Conservation (phyloP, 805 yeast genomes). For the Metschnikowia amazonensis region DNA sequence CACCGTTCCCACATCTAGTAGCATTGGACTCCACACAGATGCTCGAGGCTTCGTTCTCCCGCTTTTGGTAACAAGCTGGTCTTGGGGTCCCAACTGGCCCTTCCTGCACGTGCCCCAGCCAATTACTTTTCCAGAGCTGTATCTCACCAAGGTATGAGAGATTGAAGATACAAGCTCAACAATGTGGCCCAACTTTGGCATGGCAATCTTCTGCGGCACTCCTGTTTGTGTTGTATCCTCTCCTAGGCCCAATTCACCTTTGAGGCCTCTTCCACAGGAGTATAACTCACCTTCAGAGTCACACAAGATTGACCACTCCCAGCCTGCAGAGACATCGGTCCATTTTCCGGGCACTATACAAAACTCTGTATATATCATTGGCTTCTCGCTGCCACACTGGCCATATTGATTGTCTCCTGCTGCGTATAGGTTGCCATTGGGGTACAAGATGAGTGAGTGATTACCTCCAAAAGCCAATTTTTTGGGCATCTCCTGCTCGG, state of each 20-base stretch:
- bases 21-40: slow-evolving; percentile 24
- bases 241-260: slow-evolving; percentile 71
- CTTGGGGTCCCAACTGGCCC: slow-evolving; percentile 45
- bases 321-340: slow-evolving; percentile 63
- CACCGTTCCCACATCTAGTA: slow-evolving; percentile 15
- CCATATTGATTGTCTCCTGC: slow-evolving; percentile 58
- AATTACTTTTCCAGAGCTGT: slow-evolving; percentile 41
- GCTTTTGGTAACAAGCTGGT: neutral
- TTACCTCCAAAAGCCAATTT: slow-evolving; percentile 79
- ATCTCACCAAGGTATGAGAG: slow-evolving; percentile 40
- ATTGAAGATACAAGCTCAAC: slow-evolving; percentile 36
- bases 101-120: slow-evolving; percentile 72
- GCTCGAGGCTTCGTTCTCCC: slow-evolving; percentile 15
- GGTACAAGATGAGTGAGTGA: slow-evolving; percentile 63
- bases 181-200: no score
- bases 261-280: slow-evolving; percentile 59
- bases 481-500: slow-evolving; percentile 28
- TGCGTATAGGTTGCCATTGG: slow-evolving; percentile 50
- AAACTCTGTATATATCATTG: slow-evolving; percentile 14
- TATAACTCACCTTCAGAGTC: slow-evolving; percentile 38
- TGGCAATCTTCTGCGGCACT: slow-evolving; percentile 5
- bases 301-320: slow-evolving; percentile 67
- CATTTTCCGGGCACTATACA: slow-evolving; percentile 27
- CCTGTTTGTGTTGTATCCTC: slow-evolving; percentile 6
- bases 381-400: slow-evolving; percentile 43